Evolutionary conservation across 208 protist species (phyloP).

Genomic region (Strigomonas galati): DNA sequence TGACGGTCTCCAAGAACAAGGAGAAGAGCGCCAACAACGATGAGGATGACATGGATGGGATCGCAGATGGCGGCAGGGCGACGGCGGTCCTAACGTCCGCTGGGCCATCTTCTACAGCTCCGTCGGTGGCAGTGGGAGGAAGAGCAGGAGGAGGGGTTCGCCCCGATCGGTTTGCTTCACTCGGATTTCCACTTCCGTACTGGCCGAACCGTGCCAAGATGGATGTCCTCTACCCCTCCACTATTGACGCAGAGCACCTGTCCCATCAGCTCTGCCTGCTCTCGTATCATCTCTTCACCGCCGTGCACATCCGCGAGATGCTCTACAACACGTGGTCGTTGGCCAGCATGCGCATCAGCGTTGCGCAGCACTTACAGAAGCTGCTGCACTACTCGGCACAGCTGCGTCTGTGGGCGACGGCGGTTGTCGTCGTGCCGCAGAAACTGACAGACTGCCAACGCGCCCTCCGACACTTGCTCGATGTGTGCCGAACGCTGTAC

Average conservation of each 20-base stretch:
- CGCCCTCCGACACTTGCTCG: constrained; percentile 31
- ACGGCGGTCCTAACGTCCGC: no score
- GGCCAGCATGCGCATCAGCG: constrained; percentile 23
- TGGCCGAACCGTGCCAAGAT: constrained; percentile 2
- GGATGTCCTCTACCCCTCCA: background rate
- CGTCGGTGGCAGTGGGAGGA: background rate
- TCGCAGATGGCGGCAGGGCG: background rate
- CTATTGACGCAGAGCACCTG: constrained; percentile 30
- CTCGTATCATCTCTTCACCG: constrained; percentile 53
- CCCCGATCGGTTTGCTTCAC: background rate
- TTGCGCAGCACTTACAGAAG: constrained; percentile 33
- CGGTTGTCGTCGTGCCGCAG: constrained; percentile 38
- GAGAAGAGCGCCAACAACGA: background rate
- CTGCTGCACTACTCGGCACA: constrained; percentile 44
- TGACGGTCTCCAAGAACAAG: background rate
- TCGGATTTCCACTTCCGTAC: background rate
- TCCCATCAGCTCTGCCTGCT: constrained; percentile 55
- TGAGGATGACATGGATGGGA: background rate
- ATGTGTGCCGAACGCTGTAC: constrained; percentile 53
- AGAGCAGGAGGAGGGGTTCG: background rate
- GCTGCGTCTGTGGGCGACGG: constrained; percentile 46
- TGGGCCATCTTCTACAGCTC: no score
- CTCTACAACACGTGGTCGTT: constrained; percentile 65
- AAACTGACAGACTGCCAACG: constrained; percentile 38
- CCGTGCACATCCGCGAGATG: constrained; percentile 56